Percentiles rank a stretch among this genome's conserved stretches.
These are phyloP conservation scores for Penicillium verrucosum DNA, from an alignment of 2,329 filamentous ascomycete genomes.

Conservation along the genomic window DNA sequence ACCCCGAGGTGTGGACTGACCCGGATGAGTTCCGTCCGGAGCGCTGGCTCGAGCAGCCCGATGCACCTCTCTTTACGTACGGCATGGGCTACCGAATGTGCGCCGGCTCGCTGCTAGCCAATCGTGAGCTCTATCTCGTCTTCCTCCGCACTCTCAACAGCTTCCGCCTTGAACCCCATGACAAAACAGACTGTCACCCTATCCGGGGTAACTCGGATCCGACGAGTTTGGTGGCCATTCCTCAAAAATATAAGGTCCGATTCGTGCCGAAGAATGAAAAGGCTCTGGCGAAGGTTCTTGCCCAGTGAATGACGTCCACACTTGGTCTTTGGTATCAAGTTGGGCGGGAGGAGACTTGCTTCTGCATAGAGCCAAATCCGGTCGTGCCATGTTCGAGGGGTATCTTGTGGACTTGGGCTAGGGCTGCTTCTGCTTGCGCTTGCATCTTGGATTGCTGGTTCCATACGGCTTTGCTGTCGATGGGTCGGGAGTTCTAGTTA, in stretches of 20 bases:
- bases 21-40: constrained; percentile 59
- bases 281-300: constrained; percentile 45
- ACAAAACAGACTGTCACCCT: constrained; percentile 58
- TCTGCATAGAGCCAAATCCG: constrained; percentile 1
- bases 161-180: constrained; percentile 56
- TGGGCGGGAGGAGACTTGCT: neutral
- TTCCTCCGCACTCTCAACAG: constrained; percentile 62
- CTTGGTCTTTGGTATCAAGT: neutral
- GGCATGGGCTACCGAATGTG: constrained; percentile 68
- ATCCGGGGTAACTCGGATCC: constrained; percentile 59
- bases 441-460: neutral
- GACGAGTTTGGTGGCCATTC: constrained; percentile 61
- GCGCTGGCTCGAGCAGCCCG: constrained; percentile 61
- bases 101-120: constrained; percentile 60
- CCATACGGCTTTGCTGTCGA: neutral
- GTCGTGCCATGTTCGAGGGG: neutral
- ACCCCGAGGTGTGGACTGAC: constrained; percentile 57
- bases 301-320: constrained; percentile 10
- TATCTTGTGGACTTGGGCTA: neutral
- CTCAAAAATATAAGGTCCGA: constrained; percentile 54
- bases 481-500: neutral
- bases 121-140: constrained; percentile 62
- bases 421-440: neutral
- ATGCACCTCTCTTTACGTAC: constrained; percentile 63
- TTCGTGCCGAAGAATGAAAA: constrained; percentile 55